phyloP scores from a whole-genome alignment of 805 yeast species.

The Pichia ethanolica region DNA sequence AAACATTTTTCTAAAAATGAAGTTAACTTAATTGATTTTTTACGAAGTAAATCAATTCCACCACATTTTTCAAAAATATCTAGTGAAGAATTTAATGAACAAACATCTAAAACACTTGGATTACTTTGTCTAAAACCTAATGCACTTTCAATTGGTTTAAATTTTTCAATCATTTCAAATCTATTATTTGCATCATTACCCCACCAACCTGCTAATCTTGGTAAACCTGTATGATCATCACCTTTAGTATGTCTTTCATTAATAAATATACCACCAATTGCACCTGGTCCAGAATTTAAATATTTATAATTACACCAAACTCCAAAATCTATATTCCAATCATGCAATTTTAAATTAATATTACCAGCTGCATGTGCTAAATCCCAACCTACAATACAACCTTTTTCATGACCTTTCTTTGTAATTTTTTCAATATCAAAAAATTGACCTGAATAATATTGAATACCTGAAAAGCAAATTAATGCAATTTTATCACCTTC shows the following conservation, averaged over 20 bases:
- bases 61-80: constrained; percentile 53
- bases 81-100: constrained; percentile 60
- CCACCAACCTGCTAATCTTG: constrained; percentile 97
- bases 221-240: constrained; percentile 30
- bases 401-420: constrained; percentile 42
- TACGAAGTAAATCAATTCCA: constrained; percentile 52
- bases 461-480: constrained; percentile 80
- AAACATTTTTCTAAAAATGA: constrained; percentile 45
- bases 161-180: constrained; percentile 71
- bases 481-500: constrained; percentile 59
- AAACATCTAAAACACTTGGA: constrained; percentile 82
- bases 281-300: constrained; percentile 90
- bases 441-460: constrained; percentile 85
- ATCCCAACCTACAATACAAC: constrained; percentile 81
- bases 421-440: constrained; percentile 76
- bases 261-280: constrained; percentile 78
- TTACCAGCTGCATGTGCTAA: constrained; percentile 93
- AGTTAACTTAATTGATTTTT: constrained; percentile 53
- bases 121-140: constrained; percentile 84
- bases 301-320: constrained; percentile 93
- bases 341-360: constrained; percentile 67
- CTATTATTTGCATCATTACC: constrained; percentile 68
- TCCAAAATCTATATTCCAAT: constrained; percentile 91
- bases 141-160: constrained; percentile 80
- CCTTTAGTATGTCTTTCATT: constrained; percentile 40